These are phyloP conservation scores for Ceratobasidium sp. DNA, from an alignment of 1,284 basidiomycete genomes.

Conservation along the genomic window DNA sequence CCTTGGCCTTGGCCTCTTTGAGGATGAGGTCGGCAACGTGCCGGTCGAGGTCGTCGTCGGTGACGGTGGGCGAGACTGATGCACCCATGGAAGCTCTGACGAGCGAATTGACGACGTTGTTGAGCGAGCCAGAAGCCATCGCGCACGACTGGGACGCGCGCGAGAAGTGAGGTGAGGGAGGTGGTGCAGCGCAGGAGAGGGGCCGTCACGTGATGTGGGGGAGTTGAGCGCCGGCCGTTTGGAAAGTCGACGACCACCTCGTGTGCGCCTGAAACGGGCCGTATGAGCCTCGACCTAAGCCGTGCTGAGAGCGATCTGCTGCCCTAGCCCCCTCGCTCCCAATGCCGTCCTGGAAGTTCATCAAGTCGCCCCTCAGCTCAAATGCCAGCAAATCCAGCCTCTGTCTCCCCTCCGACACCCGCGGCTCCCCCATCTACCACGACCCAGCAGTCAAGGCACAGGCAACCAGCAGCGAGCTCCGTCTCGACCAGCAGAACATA, in stretches of 20 bases:
- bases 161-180: not conserved
- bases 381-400: slow-evolving; percentile 31
- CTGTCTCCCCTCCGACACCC: slow-evolving; percentile 8
- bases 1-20: slow-evolving; percentile 89
- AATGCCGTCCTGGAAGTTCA: slow-evolving; percentile 34
- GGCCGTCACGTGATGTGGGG: not conserved
- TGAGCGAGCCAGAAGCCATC: slow-evolving; percentile 63
- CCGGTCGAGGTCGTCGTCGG: slow-evolving; percentile 84
- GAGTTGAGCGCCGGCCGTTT: not conserved
- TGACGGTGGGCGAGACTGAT: slow-evolving; percentile 66
- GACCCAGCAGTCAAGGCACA: not conserved
- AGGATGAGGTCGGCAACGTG: slow-evolving; percentile 89
- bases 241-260: not conserved
- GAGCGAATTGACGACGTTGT: slow-evolving; percentile 83
- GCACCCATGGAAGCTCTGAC: slow-evolving; percentile 82
- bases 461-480: slow-evolving; percentile 29
- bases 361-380: slow-evolving; percentile 6
- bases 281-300: slow-evolving; percentile 6
- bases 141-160: not conserved
- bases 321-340: not conserved
- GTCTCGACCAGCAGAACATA: slow-evolving; percentile 22
- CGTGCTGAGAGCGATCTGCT: not conserved
- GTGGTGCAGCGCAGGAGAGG: not conserved
- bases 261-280: not conserved
- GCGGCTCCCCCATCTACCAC: slow-evolving; percentile 18